Base-by-base conservation (phyloP, 805 yeast species). In the Wickerhamiella qilinensis region DNA sequence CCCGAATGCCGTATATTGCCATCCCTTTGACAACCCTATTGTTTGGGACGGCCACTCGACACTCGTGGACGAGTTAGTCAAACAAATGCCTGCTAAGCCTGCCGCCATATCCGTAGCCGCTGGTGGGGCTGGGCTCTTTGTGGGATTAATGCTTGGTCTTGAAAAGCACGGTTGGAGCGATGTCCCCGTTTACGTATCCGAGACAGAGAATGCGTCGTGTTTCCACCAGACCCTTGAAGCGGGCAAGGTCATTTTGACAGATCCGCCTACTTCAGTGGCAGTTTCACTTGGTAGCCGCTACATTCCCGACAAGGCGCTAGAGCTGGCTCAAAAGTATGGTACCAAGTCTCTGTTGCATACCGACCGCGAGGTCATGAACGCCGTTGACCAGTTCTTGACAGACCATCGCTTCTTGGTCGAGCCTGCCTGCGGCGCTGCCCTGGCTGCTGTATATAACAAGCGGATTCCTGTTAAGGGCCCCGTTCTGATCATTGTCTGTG, bases 1-100 rank as follows among this genome's bases (percentile, higher is more conserved):
- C 51, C 80, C 81, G 37, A 88, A 81, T 52, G 69, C 82, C 18
- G 84, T 94, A 12, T 86, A 86, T 56, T 72, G 69, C 44, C 95
- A 95, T 18, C 97, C 98, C 1, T 88, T 84, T 56, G 86, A 88
- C 55, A 91, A 86, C 53, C 94, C 94, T 2, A 73, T 73, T 42
- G 85, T 88, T 46, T 82, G 93, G 65, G 93, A 94, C 8, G 98
- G 98, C 24, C 94, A 88, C 60, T 93, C 94, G 43, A 82, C 94
- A 25, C 72, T 86, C 47, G 93, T 93, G 2, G 73, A 81, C 68
- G 98, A 88, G 59, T 63, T 88, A 22, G 63, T 82, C 37, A 69
- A 85, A 55, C 96, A 88, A 61, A 68, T 82, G 20, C 69, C 75
- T 45, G 73, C 73, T 41, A 75, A 74, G 47, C 70, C 88, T 41